These are phyloP conservation scores for Obelidium mucronatum DNA, from an alignment of 192 early-diverging fungal genomes.

Conservation along the genomic window DNA sequence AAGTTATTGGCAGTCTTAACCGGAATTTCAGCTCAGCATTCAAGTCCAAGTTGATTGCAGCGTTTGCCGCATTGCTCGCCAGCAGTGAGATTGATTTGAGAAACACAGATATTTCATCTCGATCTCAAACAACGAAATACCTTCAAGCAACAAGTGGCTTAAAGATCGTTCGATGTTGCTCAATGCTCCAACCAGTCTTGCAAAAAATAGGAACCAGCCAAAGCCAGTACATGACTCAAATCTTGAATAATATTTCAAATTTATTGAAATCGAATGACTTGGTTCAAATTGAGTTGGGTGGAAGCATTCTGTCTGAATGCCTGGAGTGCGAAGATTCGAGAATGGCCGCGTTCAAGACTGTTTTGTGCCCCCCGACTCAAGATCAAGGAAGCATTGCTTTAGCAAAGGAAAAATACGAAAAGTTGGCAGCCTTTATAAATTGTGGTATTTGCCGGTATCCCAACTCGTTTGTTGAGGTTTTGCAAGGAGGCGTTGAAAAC, in stretches of 20 bases:
- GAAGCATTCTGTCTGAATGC: conserved; percentile 15
- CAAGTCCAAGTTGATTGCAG: conserved; percentile 6
- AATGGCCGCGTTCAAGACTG: not conserved
- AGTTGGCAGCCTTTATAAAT: conserved; percentile 9
- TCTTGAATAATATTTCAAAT: not conserved
- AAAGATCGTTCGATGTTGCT: conserved; percentile 21
- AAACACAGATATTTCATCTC: conserved; percentile 3
- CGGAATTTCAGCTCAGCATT: not conserved
- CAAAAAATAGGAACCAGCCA: not conserved
- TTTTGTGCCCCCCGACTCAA: not conserved
- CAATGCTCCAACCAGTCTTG: conserved; percentile 16
- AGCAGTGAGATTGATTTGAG: conserved; percentile 4
- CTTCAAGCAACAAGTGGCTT: conserved; percentile 34
- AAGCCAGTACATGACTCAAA: not conserved
- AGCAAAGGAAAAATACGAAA: not conserved
- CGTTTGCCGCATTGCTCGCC: conserved; percentile 10
- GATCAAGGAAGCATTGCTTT: not conserved
- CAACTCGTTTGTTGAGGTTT: not conserved
- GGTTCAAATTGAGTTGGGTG: conserved; percentile 3
- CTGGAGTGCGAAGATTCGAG: not conserved
- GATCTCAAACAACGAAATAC: not conserved
- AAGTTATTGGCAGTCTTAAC: conserved; percentile 28
- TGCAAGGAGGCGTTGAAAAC: not conserved
- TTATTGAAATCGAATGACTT: not conserved
- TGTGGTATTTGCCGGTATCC: conserved; percentile 15